Percentiles rank a stretch among this genome's conserved stretches.
phyloP scores from a whole-genome alignment of 257 asterid species.

The Lavandula angustifolia region DNA sequence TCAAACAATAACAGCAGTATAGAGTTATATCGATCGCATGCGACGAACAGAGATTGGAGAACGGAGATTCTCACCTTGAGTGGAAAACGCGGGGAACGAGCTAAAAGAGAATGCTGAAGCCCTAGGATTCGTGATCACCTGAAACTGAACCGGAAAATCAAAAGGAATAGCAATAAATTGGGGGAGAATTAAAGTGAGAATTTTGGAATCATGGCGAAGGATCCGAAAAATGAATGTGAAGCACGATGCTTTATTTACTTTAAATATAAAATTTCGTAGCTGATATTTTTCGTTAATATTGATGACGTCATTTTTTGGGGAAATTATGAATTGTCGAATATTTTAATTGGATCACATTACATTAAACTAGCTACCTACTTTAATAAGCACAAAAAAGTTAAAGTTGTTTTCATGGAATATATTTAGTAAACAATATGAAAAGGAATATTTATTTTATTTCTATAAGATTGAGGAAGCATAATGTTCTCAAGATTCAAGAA shows the following conservation, averaged over 20 bases:
- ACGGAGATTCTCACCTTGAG: slow-evolving; percentile 27
- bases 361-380: too few species aligned
- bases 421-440: too few species aligned
- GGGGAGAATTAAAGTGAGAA: slow-evolving; percentile 31
- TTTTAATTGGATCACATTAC: too few species aligned
- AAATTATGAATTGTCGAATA: too few species aligned
- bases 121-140: slow-evolving; percentile 35
- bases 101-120: slow-evolving; percentile 23
- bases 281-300: slow-evolving; percentile 15
- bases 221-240: slow-evolving; percentile 17
- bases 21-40: slow-evolving; percentile 25
- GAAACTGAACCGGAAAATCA: not conserved
- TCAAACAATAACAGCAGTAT: not conserved
- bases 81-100: slow-evolving; percentile 25
- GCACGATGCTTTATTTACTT: slow-evolving; percentile 12
- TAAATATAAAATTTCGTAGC: not conserved
- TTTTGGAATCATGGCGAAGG: slow-evolving; percentile 27
- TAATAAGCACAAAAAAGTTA: too few species aligned
- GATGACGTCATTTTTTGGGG: slow-evolving; percentile 28
- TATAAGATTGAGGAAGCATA: too few species aligned
- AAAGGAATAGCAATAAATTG: not conserved
- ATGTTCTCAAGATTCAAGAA: too few species aligned
- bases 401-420: too few species aligned
- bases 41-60: slow-evolving; percentile 17
- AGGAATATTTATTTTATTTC: too few species aligned